Base-by-base conservation (phyloP, 192 early-diverging fungal species). In the Backusella sp. region DNA sequence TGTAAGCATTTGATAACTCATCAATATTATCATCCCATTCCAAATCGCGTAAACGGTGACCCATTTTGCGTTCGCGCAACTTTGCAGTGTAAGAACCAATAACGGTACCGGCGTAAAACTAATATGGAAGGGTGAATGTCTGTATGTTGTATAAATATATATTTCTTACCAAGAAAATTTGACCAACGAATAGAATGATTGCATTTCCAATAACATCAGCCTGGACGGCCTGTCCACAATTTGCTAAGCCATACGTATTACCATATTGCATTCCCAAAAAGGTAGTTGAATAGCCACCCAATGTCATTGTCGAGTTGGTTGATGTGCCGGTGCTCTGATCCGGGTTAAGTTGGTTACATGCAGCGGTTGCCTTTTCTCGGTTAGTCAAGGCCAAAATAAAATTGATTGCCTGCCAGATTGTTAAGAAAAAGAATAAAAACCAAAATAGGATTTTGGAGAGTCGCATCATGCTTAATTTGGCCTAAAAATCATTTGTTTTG, bases 221-320 rank as follows among this genome's bases (percentile, higher is more conserved):
- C 36, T 79, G 73, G 21, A 75, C 73, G 23, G 77, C 77, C 30
- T 79, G 77, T 32, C 37, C 68, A 28, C 77, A 79, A 19, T 79
- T 79, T 21, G 77, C 73, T 28, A 79, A 69, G 11, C 77, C 77
- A 66, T 79, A 79, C 5, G 73, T 75, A 44, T 79, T 49, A 28
- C 77, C 77, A 23, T 70, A 39, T 23, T 70, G 52, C 77, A 79
- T 74, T 28, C 77, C 77, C 73, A 79, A 34, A 70, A 79, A 79
- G 36, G 73, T 74, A 44, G 49, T 70, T 3, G 65, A 35, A 26
- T 53, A 70, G 37, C 68, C 74, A 35, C 65, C 74, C n/a, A 76
- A 37, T 28, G 74, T 19, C 23, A 23, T 30, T 5, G 70, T 72
- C 23, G 28, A 32, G 26, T 72, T 72, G 21, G 41, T 26, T 19